Base-by-base conservation (phyloP, 805 yeast species). In the Jamesozyma jinghongensis region DNA sequence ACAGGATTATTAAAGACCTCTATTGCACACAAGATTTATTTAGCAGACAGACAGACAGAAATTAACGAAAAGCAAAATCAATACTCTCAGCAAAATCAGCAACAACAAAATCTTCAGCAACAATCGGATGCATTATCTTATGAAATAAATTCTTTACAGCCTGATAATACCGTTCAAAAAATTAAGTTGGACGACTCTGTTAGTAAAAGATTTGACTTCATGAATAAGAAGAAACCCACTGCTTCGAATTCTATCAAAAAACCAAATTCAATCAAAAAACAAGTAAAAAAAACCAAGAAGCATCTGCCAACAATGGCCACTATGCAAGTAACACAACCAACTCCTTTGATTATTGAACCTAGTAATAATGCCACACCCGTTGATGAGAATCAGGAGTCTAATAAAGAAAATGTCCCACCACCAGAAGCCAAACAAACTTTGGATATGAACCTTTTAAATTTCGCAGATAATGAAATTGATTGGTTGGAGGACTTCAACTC, bases 131-230 rank as follows among this genome's bases (percentile, higher is more conserved):
- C 34, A n/a, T 16, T 38, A 38, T 16, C 44, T 19, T 55, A 53
- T 36, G 57, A 58, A 36, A 44, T 54, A 3, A 45, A 45, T 37
- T 43, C 56, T n/a, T 35, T 53, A 28, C 60, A 54, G 40, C 46
- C 50, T 19, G 59, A 55, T 39, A 57, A 54, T 22, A 41, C 56
- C 2, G 46, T 50, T 12, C 55, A 50, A 28, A 54, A 48, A 33
- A 41, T 46, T 4, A 52, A 47, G 32, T 47, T 53, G 3, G 62
- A 58, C 41, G 59, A 58, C 35, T 54, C 59, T 1, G 53, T 59
- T 3, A 56, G 61, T 41, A 59, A 57, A 49, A 47, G 64, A 36
- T 59, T 59, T 41, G 63, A 59, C 40, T 59, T 59, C 36, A 57
- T 59, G 31, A 57, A 57, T 37, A 58, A 55, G 40, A 53, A 50